Evolutionary conservation across 169 alveolate genomes (phyloP), one percentile per base, ranked within the genome.

Genomic region (Plasmodium inui): DNA sequence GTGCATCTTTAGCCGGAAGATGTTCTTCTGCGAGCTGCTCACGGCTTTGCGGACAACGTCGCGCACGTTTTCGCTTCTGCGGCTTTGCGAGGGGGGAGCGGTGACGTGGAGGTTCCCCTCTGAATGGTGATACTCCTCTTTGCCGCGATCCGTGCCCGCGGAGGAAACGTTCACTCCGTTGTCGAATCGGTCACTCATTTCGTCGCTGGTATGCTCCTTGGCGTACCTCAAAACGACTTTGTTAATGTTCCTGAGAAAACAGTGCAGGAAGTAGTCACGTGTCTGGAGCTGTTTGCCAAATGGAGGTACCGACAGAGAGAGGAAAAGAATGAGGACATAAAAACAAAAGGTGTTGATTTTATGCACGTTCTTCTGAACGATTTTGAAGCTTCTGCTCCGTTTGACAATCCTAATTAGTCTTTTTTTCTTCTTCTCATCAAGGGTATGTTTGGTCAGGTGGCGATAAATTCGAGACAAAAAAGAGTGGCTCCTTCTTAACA

Each of bases 291-390:
- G 70, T 5, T 37, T 85, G n/a, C 44, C 81, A 85, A 74, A 85
- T 46, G 93, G 93, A 5, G 93, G 93, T 17, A 85, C 80, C 2
- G 93, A 85, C 26, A 85, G 19, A 5, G 85, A 82, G 26, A 78
- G 41, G 32, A 85, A 85, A 74, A 85, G 55, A 4, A 85, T 19
- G 28, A 73, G 30, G 17, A 85, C 61, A 30, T 85, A 41, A 76
- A 85, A 85, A 76, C 86, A 85, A n/a, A 74, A 85, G 26, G 79
- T 85, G 41, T 85, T 85, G 41, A 85, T 85, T 74, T 34, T 85
- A 14, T 19, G 67, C 1, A 85, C 28, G 67, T 85, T 39, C 76
- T 53, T 85, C 41, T 53, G 76, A n/a, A 55, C 71, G 50, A 12
- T 10, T 34, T 85, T 85, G 81, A 85, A 85, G 10, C 61, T 85